Evolutionary conservation across 140 eudicot species (phyloP).

Genomic region (Flaveria floridana): DNA sequence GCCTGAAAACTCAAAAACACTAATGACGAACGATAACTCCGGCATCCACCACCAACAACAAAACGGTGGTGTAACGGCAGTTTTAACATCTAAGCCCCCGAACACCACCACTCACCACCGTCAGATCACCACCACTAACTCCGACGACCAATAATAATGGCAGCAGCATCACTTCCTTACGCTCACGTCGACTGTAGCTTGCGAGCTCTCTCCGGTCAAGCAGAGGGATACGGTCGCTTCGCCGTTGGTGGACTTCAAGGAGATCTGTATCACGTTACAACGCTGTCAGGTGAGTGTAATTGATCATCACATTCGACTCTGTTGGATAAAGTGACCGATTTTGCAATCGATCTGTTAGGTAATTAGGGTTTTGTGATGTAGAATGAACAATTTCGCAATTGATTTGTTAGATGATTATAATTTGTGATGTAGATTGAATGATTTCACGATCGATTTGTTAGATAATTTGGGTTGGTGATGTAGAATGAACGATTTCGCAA

Average conservation of each 20-base stretch:
- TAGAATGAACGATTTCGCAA: no score
- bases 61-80: not conserved
- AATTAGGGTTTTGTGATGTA: conserved; percentile 5
- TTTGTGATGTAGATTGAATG: not conserved
- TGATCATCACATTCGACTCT: not conserved
- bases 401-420: no score
- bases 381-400: no score
- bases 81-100: not conserved
- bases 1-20: not conserved
- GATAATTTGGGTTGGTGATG: no score
- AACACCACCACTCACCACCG: not conserved
- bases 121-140: not conserved
- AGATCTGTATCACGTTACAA: conserved; percentile 55
- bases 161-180: conserved; percentile 53
- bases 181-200: conserved; percentile 58
- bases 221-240: conserved; percentile 84
- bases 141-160: not conserved
- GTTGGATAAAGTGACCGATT: not conserved
- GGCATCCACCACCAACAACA: not conserved
- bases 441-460: no score
- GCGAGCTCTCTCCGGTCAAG: conserved; percentile 77
- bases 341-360: not conserved
- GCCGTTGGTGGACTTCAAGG: conserved; percentile 82
- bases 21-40: not conserved
- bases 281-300: conserved; percentile 53